Evolutionary conservation across 2,329 filamentous ascomycete genomes (phyloP), one percentile per base, ranked within the genome.

Genomic region (Epichloe hybrida): DNA sequence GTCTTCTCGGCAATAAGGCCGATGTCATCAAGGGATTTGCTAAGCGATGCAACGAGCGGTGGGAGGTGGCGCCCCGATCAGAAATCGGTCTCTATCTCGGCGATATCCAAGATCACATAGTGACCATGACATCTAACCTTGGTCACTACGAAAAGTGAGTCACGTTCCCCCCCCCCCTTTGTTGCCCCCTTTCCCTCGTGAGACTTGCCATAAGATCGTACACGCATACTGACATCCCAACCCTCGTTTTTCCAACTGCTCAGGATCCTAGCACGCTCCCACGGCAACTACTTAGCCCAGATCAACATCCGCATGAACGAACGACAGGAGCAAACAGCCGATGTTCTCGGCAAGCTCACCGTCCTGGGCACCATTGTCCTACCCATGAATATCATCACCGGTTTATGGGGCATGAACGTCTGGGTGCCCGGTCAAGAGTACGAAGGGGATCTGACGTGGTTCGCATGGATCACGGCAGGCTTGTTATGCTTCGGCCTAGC

Each of bases 231-330:
- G 15, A 38, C 36, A 38, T 20, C 7, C 4, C 11, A 21, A 17
- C 17, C 17, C 2, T 6, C 11, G 15, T 9, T 23, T 15, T 36
- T 5, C 11, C n/a, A 45, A 11, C n/a, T 40, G 27, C 27, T 4
- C 21, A 15, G 88, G 62, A 87, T 98, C 47, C 76, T 98, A 31
- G 88, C 88, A 46, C 81, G 93, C 52, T 90, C 90, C 12, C 93
- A 98, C 62, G 87, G 82, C 63, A 98, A 97, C 65, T 98, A 98
- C 65, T 84, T 98, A n/a, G 93, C 93, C 0, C 93, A 98, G 66
- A 96, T 98, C 71, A 97, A 96, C 68, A 95, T 97, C 60, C 83
- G 89, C 61, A 97, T 97, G 91, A 96, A 96, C 67, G 91, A 97
- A 72, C 84, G 93, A 45, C 88, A 94, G 65, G 91, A 98, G 66